Conservation (phyloP, 345 rosid species). For the Aquilaria malaccensis region DNA sequence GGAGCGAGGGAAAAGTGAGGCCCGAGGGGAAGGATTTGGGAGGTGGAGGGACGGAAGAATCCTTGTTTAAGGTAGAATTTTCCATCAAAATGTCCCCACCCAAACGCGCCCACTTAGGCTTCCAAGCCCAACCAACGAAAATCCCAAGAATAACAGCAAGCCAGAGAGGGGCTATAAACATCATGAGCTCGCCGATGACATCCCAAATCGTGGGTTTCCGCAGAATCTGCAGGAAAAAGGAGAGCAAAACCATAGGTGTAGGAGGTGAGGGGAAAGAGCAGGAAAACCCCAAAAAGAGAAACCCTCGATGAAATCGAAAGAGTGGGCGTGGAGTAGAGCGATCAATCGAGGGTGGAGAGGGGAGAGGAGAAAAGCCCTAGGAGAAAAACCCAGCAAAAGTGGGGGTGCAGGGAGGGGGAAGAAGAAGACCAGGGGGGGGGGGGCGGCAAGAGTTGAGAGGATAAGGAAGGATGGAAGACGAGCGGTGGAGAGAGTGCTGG, state of each 20-base stretch:
- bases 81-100: constrained; percentile 31
- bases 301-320: constrained; percentile 43
- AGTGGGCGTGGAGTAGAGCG: constrained; percentile 26
- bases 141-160: constrained; percentile 76
- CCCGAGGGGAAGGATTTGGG: constrained; percentile 5
- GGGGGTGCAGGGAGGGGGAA: background rate
- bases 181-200: constrained; percentile 37
- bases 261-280: background rate
- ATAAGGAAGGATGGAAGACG: constrained; percentile 44
- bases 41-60: constrained; percentile 4
- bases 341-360: constrained; percentile 31
- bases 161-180: constrained; percentile 69
- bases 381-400: constrained; percentile 5
- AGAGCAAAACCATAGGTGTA: constrained; percentile 40
- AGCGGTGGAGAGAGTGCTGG: constrained; percentile 37
- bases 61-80: constrained; percentile 12
- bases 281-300: constrained; percentile 10
- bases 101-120: constrained; percentile 81
- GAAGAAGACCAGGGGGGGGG: constrained; percentile 7
- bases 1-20: constrained; percentile 27
- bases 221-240: constrained; percentile 43
- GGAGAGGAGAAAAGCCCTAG: constrained; percentile 6
- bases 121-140: constrained; percentile 93
- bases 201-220: constrained; percentile 38
- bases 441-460: constrained; percentile 13